Evolutionary conservation across 2,329 filamentous ascomycete genomes (phyloP).

Genomic region (Mycosphaerella sp.): DNA sequence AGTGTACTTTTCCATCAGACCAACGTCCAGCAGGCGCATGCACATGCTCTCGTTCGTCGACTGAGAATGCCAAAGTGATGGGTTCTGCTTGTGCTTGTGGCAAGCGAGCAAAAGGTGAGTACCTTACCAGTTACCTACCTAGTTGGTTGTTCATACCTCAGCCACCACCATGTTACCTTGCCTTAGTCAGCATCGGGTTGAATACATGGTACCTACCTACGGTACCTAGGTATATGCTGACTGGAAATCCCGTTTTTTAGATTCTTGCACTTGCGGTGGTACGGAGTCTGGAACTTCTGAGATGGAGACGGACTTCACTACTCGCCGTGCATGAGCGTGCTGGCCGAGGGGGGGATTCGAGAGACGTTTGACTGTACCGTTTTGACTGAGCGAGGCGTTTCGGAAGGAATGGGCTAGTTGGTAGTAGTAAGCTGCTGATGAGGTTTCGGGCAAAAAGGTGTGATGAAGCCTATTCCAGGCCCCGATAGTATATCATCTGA

Average conservation of each 20-base stretch:
- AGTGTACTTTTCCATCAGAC: conserved; percentile 33
- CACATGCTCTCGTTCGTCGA: conserved; percentile 66
- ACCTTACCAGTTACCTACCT: too few species aligned
- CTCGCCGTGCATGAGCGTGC: conserved; percentile 3
- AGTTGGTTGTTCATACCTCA: too few species aligned
- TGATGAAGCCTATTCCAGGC: too few species aligned
- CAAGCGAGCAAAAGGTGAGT: conserved; percentile 42
- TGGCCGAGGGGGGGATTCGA: neutral
- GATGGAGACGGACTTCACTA: conserved; percentile 20
- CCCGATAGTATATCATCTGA: too few species aligned
- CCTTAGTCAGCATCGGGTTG: too few species aligned
- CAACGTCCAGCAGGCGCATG: conserved; percentile 72
- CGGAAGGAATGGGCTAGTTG: neutral
- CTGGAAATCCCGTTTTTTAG: neutral
- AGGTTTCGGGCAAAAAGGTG: too few species aligned
- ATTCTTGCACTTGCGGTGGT: conserved; percentile 16
- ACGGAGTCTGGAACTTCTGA: conserved; percentile 11
- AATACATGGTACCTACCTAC: too few species aligned
- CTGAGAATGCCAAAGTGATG: conserved; percentile 59
- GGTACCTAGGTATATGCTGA: too few species aligned
- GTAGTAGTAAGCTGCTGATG: too few species aligned
- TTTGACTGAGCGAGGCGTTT: conserved; percentile 1
- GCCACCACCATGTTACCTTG: too few species aligned
- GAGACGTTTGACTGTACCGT: neutral
- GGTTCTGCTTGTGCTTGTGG: conserved; percentile 71